Evolutionary conservation across 1,284 basidiomycete genomes (phyloP).

Genomic region (Rugosomyces carneus): DNA sequence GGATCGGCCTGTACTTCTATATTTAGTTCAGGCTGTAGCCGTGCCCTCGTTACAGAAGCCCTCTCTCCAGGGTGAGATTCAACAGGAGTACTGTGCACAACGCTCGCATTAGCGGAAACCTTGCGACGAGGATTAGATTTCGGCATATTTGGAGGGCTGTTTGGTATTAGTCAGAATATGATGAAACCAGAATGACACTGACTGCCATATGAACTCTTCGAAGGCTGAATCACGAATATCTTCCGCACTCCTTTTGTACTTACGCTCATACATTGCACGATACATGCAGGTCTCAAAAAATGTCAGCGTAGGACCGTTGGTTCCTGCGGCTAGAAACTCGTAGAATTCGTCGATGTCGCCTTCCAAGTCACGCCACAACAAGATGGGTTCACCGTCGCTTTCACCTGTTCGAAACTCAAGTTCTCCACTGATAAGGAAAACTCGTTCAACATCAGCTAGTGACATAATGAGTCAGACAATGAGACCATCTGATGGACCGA

Average conservation of each 20-base stretch:
- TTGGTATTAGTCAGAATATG: neutral
- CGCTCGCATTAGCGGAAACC: slow-evolving; percentile 21
- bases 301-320: slow-evolving; percentile 77
- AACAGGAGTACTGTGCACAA: slow-evolving; percentile 8
- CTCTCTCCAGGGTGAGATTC: slow-evolving; percentile 4
- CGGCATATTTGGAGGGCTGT: slow-evolving; percentile 22
- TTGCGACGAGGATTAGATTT: slow-evolving; percentile 27
- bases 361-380: slow-evolving; percentile 87
- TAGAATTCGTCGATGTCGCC: slow-evolving; percentile 78
- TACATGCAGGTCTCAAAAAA: slow-evolving; percentile 94
- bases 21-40: neutral
- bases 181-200: slow-evolving; percentile 24
- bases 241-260: slow-evolving; percentile 72
- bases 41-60: neutral
- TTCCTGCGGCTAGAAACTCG: slow-evolving; percentile 76
- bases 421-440: slow-evolving; percentile 86
- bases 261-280: slow-evolving; percentile 91
- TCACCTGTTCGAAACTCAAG: slow-evolving; percentile 77
- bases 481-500: neutral
- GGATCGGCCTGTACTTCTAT: slow-evolving; percentile 19
- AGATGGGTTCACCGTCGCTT: slow-evolving; percentile 76
- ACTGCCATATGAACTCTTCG: slow-evolving; percentile 76
- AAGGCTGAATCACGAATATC: slow-evolving; percentile 62
- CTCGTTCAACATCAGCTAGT: slow-evolving; percentile 84
- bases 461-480: slow-evolving; percentile 1